Evolutionary conservation across 208 protist genomes (phyloP).

Genomic region (Leishmania martiniquensis): DNA sequence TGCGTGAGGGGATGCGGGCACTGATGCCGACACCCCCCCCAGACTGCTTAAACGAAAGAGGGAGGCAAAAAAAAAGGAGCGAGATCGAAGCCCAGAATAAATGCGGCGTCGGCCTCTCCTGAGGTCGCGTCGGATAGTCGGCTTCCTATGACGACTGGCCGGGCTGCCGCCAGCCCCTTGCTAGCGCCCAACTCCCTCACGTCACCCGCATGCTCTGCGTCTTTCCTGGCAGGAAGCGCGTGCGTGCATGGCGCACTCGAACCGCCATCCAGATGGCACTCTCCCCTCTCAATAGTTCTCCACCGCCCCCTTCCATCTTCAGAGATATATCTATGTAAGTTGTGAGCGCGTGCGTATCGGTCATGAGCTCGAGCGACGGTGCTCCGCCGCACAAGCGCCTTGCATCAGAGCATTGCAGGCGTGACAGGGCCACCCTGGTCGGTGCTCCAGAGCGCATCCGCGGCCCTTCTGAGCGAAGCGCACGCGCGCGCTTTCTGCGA

Average conservation of each 20-base stretch:
- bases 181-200: neutral
- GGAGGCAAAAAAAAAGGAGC: neutral
- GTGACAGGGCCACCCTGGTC: constrained; percentile 5
- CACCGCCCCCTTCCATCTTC: neutral
- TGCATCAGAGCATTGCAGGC: constrained; percentile 7
- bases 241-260: neutral
- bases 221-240: neutral
- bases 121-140: neutral
- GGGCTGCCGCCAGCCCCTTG: neutral
- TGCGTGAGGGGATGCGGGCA: neutral
- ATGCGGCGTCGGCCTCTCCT: neutral
- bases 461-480: constrained; percentile 3
- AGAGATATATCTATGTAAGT: neutral
- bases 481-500: constrained; percentile 33
- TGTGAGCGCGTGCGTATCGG: neutral
- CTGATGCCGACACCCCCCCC: neutral
- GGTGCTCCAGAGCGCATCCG: constrained; percentile 10
- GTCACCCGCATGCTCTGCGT: neutral
- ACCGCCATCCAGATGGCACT: neutral
- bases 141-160: neutral
- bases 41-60: neutral
- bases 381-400: constrained; percentile 18
- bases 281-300: neutral
- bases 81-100: neutral
- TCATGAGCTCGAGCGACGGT: constrained; percentile 1